Evolutionary conservation across 2,329 filamentous ascomycete genomes (phyloP), one percentile per base, ranked within the genome.

Genomic region (Scytalidium lignicola): DNA sequence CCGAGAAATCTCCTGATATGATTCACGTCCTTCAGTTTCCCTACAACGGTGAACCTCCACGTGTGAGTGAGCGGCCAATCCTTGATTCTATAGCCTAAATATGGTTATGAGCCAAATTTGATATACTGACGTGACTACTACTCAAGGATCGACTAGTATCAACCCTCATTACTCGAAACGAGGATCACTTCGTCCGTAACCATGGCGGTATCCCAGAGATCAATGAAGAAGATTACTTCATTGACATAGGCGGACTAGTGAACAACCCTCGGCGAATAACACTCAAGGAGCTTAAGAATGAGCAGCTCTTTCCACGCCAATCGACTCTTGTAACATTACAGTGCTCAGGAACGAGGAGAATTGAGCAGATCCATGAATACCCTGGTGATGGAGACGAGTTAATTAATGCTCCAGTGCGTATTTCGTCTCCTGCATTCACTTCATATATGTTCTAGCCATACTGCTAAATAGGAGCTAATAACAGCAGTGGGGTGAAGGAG

Each of bases 131-230:
- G 7, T 17, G 32, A 17, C n/a, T n/a, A n/a, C n/a, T 40, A 21
- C 5, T 3, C 22, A 19, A 63, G 52, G 60, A 83, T 53, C 71
- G 76, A 2, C 69, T 86, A 0, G 74, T 82, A 0, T 73, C 73
- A 15, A 72, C 76, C 19, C 58, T 62, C 0, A 74, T 88, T 37
- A 89, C 85, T 0, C 69, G 74, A 0, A 89, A 86, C 52, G 56
- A 69, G 3, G 67, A 77, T n/a, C 78, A 83, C 55, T 89, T 86
- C 55, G 80, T 89, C 0, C 73, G 85, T 7, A 89, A 89, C 51
- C 85, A 89, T 53, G 84, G 85, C 9, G 84, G 85, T 0, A 80
- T 89, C 17, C 86, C 86, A 0, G 69, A 78, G 7, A 86, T 88
- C 47, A 74, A 85, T 8, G 67, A 73, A 1, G 71, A 78, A 0